Base-by-base conservation (phyloP, 768 basidiomycete species). In the Suillus lakei region DNA sequence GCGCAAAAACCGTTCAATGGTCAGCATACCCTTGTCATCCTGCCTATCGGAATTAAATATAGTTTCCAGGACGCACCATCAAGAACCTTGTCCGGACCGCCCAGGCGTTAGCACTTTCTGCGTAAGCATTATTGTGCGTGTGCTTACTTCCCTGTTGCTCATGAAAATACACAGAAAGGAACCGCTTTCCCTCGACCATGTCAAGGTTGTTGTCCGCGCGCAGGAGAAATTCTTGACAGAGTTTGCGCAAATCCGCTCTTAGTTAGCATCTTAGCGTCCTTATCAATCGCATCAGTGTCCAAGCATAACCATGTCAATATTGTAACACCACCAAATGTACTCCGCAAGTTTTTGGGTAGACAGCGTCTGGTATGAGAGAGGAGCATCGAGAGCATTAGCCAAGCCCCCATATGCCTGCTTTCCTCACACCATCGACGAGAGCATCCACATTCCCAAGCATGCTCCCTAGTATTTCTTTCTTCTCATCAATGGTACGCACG, bases 371-470 rank as follows among this genome's bases (percentile, higher is more conserved):
- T 38, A 38, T 23, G 34, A 56, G 55, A 16, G 28, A 18, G 36
- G 7, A 39, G 46, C 43, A 34, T n/a, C 34, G 54, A 10, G n/a
- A 18, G 32, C 2, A 28, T 66, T 73, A 85, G 39, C 77, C 87
- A 63, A 94, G 75, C 7, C 95, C 93, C 93, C 93, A 96, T 63
- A 96, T 88, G 0, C 94, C 93, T 0, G 92, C 93, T 76, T 89
- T 91, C 66, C 90, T 83, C 39, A 97, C 91, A 0, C 94, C 90
- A 67, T 94, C 93, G 6, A 97, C 93, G 12, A 97, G 83, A 36
- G 92, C 91, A 74, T 96, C 95, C 3, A 97, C 95, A 74, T 97
- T 96, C 4, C 93, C 95, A 51, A 97, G 77, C 87, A 95, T 90
- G 53, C 86, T 89, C 0, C 91, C 91, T 64, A 97, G 72, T 51